These are phyloP conservation scores for Brachypodium distachyon DNA, from an alignment of 202 grass and related monocot genomes.

Conservation along the genomic window DNA sequence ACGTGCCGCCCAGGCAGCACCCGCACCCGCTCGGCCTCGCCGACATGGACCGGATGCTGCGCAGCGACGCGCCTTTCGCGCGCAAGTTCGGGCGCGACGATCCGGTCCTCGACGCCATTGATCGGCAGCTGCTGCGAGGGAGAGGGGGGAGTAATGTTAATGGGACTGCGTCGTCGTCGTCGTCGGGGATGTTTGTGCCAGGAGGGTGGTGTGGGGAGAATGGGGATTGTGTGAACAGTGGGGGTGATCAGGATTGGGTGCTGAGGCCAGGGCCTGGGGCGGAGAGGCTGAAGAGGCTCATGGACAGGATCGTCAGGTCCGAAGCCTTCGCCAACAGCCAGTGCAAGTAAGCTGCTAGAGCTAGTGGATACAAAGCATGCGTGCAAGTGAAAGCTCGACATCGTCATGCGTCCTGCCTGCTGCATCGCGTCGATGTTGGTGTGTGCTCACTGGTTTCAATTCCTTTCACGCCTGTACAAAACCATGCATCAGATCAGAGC, in stretches of 20 bases:
- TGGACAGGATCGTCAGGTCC: slow-evolving; percentile 58
- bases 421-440: too few relatives aligned
- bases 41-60: slow-evolving; percentile 46
- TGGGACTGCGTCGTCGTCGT: neutral
- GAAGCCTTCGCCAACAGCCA: slow-evolving; percentile 52
- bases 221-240: slow-evolving; percentile 11
- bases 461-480: slow-evolving; percentile 8
- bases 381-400: neutral
- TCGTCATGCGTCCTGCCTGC: too few relatives aligned
- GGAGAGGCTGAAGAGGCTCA: slow-evolving; percentile 32
- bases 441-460: neutral
- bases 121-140: slow-evolving; percentile 52
- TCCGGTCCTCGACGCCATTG: slow-evolving; percentile 56
- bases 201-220: slow-evolving; percentile 54
- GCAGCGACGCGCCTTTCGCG: slow-evolving; percentile 72
- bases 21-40: slow-evolving; percentile 49
- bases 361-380: neutral
- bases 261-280: slow-evolving; percentile 51
- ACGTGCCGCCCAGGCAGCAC: slow-evolving; percentile 81
- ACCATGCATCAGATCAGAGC: neutral
- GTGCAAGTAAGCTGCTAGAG: slow-evolving; percentile 45
- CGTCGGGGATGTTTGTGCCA: slow-evolving; percentile 27
- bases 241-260: slow-evolving; percentile 32
- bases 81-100: slow-evolving; percentile 62
- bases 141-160: neutral